Percentiles rank a stretch among this genome's conserved stretches.
Evolutionary conservation across 352 stramenopile species (phyloP).

Genomic region (Phytophthora lateralis): DNA sequence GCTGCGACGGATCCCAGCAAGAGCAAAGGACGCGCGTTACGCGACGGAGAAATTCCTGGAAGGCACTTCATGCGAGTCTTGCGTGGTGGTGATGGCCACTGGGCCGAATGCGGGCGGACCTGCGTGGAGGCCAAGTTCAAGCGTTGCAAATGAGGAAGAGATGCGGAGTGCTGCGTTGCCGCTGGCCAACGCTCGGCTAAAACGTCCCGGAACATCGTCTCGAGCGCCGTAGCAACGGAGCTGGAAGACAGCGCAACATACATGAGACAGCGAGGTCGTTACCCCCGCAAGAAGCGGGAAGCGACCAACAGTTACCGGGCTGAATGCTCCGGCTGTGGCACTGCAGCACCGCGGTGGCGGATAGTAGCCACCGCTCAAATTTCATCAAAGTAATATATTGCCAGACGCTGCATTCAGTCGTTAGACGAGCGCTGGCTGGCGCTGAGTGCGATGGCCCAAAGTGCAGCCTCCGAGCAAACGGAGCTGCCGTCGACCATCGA

Average conservation of each 20-base stretch:
- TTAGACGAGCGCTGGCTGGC: constrained; percentile 21
- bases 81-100: constrained; percentile 14
- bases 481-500: constrained; percentile 10
- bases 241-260: constrained; percentile 21
- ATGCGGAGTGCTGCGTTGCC: constrained; percentile 2
- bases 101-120: background rate
- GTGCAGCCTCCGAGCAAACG: constrained; percentile 1
- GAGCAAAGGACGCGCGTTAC: constrained; percentile 35
- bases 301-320: constrained; percentile 27
- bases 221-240: background rate
- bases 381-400: constrained; percentile 22
- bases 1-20: constrained; percentile 22
- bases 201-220: background rate
- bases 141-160: constrained; percentile 31
- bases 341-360: constrained; percentile 5
- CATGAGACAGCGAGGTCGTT: constrained; percentile 37
- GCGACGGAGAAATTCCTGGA: constrained; percentile 31
- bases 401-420: constrained; percentile 16
- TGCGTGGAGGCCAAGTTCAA: constrained; percentile 20
- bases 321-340: constrained; percentile 6
- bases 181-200: background rate
- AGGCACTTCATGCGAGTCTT: constrained; percentile 16
- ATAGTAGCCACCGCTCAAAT: constrained; percentile 3
- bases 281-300: constrained; percentile 22
- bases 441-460: constrained; percentile 9